Evolutionary conservation across 2,329 filamentous ascomycete genomes (phyloP), one percentile per base, ranked within the genome.

Genomic region (Chlorencoelia australis): DNA sequence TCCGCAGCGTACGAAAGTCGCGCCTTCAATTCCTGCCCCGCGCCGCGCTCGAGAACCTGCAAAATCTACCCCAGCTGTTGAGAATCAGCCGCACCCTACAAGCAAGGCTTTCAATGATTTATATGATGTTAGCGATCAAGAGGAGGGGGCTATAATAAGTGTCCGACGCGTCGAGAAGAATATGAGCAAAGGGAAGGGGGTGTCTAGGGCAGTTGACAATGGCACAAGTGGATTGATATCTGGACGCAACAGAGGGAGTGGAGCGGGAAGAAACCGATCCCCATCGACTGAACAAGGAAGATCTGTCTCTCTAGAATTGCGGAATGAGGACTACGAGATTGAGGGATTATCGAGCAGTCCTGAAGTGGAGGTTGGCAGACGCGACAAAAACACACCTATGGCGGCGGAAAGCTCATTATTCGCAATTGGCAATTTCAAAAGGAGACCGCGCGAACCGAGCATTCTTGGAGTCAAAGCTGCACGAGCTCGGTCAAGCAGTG

Each of bases 391-490:
- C 7, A 48, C 47, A 30, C 43, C 49, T 9, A 13, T 25, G 3
- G 47, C 35, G 4, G 20, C 49, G 10, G 52, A 48, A n/a, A 48
- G 63, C 47, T 63, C 61, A 5, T 52, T 56, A 4, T 53, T 64
- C 45, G 75, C 69, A 30, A 46, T 53, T 39, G 72, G 71, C 15
- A 59, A 66, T 4, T 79, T 80, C 54, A 68, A 63, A 52, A 63
- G 74, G 35, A 65, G 75, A 27, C 61, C 65, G n/a, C 64, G 75
- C 28, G 72, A 80, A 39, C 43, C 43, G 18, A 56, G 51, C 32
- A 54, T 53, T 36, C 42, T 53, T 16, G 52, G 52, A 11, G 46
- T 41, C 13, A 37, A 43, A 20, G 22, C 37, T 36, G 40, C 29
- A 22, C 42, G 43, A 30, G 46, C 42, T 25, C 51, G 49, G 30